Conservation (phyloP, 495 filamentous ascomycete genomes). For the Aspergillus wentii region DNA sequence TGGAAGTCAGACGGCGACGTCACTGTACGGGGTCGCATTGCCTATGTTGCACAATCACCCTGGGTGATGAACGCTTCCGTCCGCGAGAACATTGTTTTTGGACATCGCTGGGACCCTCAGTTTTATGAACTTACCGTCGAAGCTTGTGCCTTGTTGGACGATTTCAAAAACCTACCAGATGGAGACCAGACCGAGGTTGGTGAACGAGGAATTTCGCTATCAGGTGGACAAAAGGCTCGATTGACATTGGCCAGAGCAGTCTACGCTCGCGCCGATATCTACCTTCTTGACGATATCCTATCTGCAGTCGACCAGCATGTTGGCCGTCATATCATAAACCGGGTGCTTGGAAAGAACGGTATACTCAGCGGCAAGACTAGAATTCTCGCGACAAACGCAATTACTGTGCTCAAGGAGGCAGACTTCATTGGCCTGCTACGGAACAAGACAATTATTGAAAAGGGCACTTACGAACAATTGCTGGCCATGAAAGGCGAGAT, state of each 20-base stretch:
- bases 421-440: slow-evolving; percentile 81
- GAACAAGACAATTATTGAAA: slow-evolving; percentile 79
- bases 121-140: slow-evolving; percentile 95
- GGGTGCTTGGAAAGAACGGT: slow-evolving; percentile 81
- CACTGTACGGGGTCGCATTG: slow-evolving; percentile 69
- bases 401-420: slow-evolving; percentile 81
- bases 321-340: slow-evolving; percentile 88
- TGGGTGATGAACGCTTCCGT: slow-evolving; percentile 99
- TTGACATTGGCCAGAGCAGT: slow-evolving; percentile 94
- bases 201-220: slow-evolving; percentile 94
- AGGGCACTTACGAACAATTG: slow-evolving; percentile 83
- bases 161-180: slow-evolving; percentile 89
- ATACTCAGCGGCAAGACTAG: slow-evolving; percentile 83
- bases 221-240: slow-evolving; percentile 93
- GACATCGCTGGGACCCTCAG: slow-evolving; percentile 86
- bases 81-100: slow-evolving; percentile 95
- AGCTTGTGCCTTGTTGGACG: slow-evolving; percentile 87
- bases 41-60: slow-evolving; percentile 86
- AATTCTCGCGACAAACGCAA: slow-evolving; percentile 93
- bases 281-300: slow-evolving; percentile 88
- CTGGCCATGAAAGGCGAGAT: slow-evolving; percentile 93
- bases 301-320: slow-evolving; percentile 98
- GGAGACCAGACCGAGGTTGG: slow-evolving; percentile 96
- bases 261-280: slow-evolving; percentile 96
- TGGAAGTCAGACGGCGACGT: slow-evolving; percentile 89